Evolutionary conservation across 2,329 filamentous ascomycete genomes (phyloP).

Genomic region (Alternaria arbusti): DNA sequence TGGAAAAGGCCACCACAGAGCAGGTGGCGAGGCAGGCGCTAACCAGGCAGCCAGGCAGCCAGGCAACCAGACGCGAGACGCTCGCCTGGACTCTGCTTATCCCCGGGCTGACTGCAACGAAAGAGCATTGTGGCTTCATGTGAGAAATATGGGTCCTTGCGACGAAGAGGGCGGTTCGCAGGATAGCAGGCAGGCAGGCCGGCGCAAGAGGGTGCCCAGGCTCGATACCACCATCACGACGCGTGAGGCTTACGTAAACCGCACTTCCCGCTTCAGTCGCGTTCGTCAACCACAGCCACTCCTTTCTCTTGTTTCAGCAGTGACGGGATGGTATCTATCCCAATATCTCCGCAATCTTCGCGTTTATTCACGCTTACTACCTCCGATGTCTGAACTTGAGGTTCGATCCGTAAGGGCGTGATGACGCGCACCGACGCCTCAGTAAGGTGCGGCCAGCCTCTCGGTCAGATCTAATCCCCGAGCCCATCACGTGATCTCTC

Average conservation of each 20-base stretch:
- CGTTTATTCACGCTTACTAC: not conserved
- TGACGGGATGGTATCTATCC: not conserved
- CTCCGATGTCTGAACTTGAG: not conserved
- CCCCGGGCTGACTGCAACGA: not conserved
- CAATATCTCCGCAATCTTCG: not conserved
- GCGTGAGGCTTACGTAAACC: not conserved
- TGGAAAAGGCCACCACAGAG: not conserved
- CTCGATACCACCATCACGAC: not conserved
- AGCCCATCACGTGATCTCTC: constrained; percentile 1
- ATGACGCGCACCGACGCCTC: not conserved
- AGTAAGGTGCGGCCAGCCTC: not conserved
- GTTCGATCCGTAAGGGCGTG: not conserved
- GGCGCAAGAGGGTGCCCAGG: not conserved
- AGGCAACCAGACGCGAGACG: constrained; percentile 3
- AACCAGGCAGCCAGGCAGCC: constrained; percentile 1
- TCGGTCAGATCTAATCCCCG: constrained; percentile 11
- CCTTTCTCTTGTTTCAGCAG: not conserved
- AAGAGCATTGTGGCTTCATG: not conserved
- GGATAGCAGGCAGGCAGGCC: not conserved
- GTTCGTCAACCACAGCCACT: not conserved
- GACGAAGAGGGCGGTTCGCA: not conserved
- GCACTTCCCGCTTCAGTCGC: not conserved
- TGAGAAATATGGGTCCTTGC: not conserved
- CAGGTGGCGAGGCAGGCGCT: not conserved
- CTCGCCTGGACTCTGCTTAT: constrained; percentile 8